These are phyloP conservation scores for Sporothrix schenckii DNA, from an alignment of 2,329 filamentous ascomycete genomes.

Conservation along the genomic window DNA sequence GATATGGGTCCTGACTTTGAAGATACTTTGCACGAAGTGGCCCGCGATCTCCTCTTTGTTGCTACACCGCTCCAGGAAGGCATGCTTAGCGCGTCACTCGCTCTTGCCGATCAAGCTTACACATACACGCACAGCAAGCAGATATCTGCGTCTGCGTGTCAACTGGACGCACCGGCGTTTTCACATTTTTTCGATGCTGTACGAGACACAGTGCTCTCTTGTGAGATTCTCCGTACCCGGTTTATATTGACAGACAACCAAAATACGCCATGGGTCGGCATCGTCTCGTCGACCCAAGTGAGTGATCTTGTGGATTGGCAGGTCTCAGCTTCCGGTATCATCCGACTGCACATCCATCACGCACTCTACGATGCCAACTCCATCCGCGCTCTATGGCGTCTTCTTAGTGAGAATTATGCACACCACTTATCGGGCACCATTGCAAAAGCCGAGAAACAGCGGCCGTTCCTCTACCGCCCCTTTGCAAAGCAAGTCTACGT, in stretches of 20 bases:
- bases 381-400: conserved; percentile 35
- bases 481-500: background rate
- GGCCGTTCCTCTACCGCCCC: background rate
- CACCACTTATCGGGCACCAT: background rate
- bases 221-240: conserved; percentile 38
- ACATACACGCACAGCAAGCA: conserved; percentile 37
- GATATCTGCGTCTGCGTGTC: conserved; percentile 33
- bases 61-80: conserved; percentile 39
- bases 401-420: conserved; percentile 35
- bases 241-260: conserved; percentile 38
- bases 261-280: conserved; percentile 38
- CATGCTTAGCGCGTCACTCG: conserved; percentile 39
- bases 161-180: conserved; percentile 33
- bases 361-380: conserved; percentile 38
- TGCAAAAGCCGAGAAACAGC: background rate
- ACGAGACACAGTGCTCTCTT: conserved; percentile 36
- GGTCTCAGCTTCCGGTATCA: conserved; percentile 20
- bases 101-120: conserved; percentile 37
- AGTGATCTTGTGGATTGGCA: conserved; percentile 36
- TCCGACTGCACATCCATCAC: conserved; percentile 38
- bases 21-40: conserved; percentile 33
- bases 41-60: conserved; percentile 37
- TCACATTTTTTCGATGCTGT: conserved; percentile 36
- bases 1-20: conserved; percentile 25
- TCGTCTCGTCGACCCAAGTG: conserved; percentile 36